A percentile compares a stretch with the other conserved stretches of the same genome.
phyloP scores from a whole-genome alignment of 805 yeast genomes.

The Saccharomyces eubayanus region DNA sequence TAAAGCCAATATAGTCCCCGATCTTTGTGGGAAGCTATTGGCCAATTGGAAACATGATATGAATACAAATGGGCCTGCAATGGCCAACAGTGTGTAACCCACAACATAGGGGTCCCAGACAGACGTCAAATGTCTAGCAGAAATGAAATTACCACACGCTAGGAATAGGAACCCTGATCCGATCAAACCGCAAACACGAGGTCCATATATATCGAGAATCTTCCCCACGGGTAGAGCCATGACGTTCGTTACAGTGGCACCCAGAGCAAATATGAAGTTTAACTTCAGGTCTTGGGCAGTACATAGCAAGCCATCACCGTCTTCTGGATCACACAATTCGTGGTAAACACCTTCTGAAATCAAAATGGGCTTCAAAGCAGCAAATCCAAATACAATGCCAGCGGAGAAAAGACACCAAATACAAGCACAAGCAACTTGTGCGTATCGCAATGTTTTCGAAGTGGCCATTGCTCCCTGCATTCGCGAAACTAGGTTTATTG shows the following conservation, averaged over 20 bases:
- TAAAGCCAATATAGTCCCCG: constrained; percentile 74
- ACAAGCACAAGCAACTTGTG: constrained; percentile 67
- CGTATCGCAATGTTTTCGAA: background rate
- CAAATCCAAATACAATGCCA: constrained; percentile 92
- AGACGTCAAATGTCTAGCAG: constrained; percentile 3
- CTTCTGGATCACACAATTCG: constrained; percentile 39
- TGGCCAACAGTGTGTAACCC: constrained; percentile 71
- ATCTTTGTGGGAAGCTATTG: constrained; percentile 71
- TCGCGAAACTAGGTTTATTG: background rate
- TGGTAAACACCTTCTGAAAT: constrained; percentile 69
- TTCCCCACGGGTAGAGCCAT: constrained; percentile 78
- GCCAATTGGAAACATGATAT: constrained; percentile 87
- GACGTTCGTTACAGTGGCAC: constrained; percentile 80
- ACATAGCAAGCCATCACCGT: constrained; percentile 35
- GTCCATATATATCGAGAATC: constrained; percentile 72
- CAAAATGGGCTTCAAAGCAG: constrained; percentile 82
- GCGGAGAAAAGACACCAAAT: constrained; percentile 86
- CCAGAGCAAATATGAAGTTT: constrained; percentile 74
- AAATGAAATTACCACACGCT: constrained; percentile 40
- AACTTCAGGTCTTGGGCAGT: constrained; percentile 73
- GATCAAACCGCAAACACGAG: constrained; percentile 64
- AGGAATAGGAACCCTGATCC: constrained; percentile 54
- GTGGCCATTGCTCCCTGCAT: background rate
- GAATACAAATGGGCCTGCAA: constrained; percentile 91
- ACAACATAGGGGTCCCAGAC: constrained; percentile 54